A percentile compares a stretch with the other conserved stretches of the same genome.
Conservation (phyloP, 306 rosid species). For the Lupinus albus region DNA sequence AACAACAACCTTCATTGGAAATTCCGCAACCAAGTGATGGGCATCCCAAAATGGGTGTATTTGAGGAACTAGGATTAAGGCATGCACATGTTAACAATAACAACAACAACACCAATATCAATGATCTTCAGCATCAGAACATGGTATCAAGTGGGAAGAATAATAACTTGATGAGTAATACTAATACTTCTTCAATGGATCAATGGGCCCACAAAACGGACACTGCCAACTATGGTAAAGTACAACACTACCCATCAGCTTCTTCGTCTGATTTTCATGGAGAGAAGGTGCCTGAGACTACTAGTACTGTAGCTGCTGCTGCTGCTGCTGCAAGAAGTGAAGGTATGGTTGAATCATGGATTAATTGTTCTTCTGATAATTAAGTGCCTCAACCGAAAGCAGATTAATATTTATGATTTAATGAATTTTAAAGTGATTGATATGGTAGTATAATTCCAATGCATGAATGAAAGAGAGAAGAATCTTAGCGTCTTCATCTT, state of each 20-base stretch:
- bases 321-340: constrained; percentile 54
- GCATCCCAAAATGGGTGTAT: constrained; percentile 47
- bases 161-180: not conserved
- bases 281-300: constrained; percentile 53
- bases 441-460: constrained; percentile 38
- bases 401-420: constrained; percentile 20
- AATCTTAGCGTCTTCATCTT: constrained; percentile 48
- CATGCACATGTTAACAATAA: constrained; percentile 34
- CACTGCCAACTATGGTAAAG: constrained; percentile 41
- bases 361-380: constrained; percentile 66
- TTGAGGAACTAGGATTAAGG: constrained; percentile 53
- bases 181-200: constrained; percentile 27
- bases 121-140: constrained; percentile 47
- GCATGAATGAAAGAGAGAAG: constrained; percentile 45
- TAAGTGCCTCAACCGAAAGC: constrained; percentile 14
- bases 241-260: constrained; percentile 50
- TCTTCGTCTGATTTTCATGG: constrained; percentile 58
- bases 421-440: constrained; percentile 29
- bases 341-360: constrained; percentile 93
- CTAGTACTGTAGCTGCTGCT: constrained; percentile 27
- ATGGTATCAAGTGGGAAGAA: constrained; percentile 37
- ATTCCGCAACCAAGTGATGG: constrained; percentile 33
- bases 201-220: constrained; percentile 47
- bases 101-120: not conserved
- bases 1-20: constrained; percentile 35